Evolutionary conservation across 495 filamentous ascomycete genomes (phyloP), one percentile per base, ranked within the genome.

Genomic region (Neurospora tetraspora): DNA sequence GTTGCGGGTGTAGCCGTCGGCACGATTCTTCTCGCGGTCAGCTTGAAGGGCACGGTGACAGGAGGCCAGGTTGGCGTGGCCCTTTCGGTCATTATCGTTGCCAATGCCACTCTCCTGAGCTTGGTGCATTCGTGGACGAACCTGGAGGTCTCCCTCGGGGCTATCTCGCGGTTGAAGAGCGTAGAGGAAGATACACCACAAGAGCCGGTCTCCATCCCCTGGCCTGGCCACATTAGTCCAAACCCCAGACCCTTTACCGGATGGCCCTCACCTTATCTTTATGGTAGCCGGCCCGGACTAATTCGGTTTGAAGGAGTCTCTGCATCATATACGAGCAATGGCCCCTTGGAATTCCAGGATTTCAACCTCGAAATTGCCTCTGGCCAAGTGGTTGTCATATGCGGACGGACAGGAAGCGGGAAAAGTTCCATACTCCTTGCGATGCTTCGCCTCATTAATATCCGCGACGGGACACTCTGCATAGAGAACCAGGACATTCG

Each of bases 121-220:
- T 71, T 83, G 14, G 80, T 86, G 11, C 74, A 73, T 18, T 75
- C 70, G 1, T 89, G 83, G 82, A 86, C 86, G 0, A 71, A 77
- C 31, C 74, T 89, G 7, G 88, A 89, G 69, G 85, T 84, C 2
- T 87, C 83, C 0, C 79, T 89, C 11, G 88, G 87, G 0, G 86
- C 86, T 0, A 77, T 89, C 5, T 76, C 85, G 3, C 77, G 86
- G 7, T 73, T 89, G 0, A 77, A 78, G 70, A 74, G 73, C 1
- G 86, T 87, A 70, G 77, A 79, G 4, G 71, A 71, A n/a, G 74
- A 77, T 20, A 84, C 82, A 0, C 80, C 79, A 6, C 1, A 53
- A 27, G 45, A 53, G 45, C 45, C 20, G n/a, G 45, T 23, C 9
- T 20, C 20, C 10, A 27, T 27, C 8, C 10, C 10, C 47, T 27